A percentile compares a stretch with the other conserved stretches of the same genome.
Conservation (phyloP, 2,329 filamentous ascomycete species). For the Pezicula carpinea region DNA sequence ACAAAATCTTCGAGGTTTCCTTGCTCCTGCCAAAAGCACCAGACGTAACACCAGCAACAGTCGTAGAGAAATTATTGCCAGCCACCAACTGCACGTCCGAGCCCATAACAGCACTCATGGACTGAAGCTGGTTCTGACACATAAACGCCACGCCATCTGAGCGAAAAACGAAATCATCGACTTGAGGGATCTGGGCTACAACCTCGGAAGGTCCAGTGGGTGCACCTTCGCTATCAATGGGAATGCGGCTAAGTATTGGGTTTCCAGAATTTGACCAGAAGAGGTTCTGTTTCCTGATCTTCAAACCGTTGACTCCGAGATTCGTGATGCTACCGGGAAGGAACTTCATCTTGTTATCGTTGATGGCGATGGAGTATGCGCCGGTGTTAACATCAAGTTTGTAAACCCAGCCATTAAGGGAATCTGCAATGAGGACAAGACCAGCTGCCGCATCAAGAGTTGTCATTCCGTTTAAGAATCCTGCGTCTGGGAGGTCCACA, state of each 20-base stretch:
- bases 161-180: slow-evolving; percentile 4
- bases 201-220: background rate
- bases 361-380: slow-evolving; percentile 12
- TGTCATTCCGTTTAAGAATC: slow-evolving; percentile 21
- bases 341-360: slow-evolving; percentile 17
- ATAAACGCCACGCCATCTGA: background rate
- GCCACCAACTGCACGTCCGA: background rate
- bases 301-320: background rate
- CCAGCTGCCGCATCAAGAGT: slow-evolving; percentile 10
- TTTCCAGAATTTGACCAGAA: slow-evolving; percentile 1
- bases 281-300: background rate
- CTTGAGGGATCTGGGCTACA: background rate
- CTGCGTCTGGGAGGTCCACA: slow-evolving; percentile 14
- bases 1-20: background rate
- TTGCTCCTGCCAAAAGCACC: background rate
- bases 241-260: slow-evolving; percentile 1
- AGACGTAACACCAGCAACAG: background rate
- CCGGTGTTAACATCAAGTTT: slow-evolving; percentile 21
- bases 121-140: background rate
- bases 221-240: background rate
- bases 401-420: slow-evolving; percentile 20
- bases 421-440: slow-evolving; percentile 24
- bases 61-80: background rate
- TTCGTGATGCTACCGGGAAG: background rate
- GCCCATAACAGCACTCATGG: background rate